Percentiles rank a stretch among this genome's conserved stretches.
These are phyloP conservation scores for Salix caprea DNA, from an alignment of 345 rosid genomes.

Conservation along the genomic window DNA sequence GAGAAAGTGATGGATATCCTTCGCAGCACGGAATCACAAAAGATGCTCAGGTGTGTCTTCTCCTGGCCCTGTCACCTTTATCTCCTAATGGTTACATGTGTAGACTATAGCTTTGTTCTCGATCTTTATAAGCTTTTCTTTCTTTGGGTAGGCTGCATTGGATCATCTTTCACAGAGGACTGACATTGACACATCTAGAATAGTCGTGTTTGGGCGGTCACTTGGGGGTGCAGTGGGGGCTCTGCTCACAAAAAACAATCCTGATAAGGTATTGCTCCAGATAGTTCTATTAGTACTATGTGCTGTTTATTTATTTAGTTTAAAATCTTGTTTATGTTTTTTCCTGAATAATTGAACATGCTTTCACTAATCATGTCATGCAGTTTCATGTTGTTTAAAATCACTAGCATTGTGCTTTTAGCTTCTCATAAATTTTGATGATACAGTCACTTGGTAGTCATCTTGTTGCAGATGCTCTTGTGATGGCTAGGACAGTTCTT, in stretches of 20 bases:
- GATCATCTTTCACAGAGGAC: conserved; percentile 85
- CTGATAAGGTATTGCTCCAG: conserved; percentile 58
- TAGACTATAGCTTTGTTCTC: conserved; percentile 7
- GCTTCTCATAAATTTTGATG: not conserved
- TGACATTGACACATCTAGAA: conserved; percentile 87
- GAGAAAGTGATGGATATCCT: conserved; percentile 93
- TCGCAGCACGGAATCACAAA: conserved; percentile 82
- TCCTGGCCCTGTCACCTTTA: conserved; percentile 6
- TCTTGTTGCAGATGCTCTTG: not conserved
- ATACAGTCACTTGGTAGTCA: not conserved
- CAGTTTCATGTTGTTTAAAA: not conserved
- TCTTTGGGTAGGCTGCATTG: conserved; percentile 73
- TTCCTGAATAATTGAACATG: not conserved
- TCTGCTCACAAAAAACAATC: conserved; percentile 80
- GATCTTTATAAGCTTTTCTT: conserved; percentile 10
- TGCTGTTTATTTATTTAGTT: not conserved
- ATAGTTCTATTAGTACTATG: not conserved
- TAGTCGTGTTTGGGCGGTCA: conserved; percentile 93
- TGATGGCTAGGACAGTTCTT: not conserved
- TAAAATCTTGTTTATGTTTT: not conserved
- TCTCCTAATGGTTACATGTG: conserved; percentile 7
- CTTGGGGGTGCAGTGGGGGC: conserved; percentile 99
- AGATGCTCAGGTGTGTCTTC: conserved; percentile 81
- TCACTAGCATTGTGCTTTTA: not conserved
- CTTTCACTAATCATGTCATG: not conserved